phyloP scores from a whole-genome alignment of 352 stramenopile genomes.

The Pythium vanterpoolii region DNA sequence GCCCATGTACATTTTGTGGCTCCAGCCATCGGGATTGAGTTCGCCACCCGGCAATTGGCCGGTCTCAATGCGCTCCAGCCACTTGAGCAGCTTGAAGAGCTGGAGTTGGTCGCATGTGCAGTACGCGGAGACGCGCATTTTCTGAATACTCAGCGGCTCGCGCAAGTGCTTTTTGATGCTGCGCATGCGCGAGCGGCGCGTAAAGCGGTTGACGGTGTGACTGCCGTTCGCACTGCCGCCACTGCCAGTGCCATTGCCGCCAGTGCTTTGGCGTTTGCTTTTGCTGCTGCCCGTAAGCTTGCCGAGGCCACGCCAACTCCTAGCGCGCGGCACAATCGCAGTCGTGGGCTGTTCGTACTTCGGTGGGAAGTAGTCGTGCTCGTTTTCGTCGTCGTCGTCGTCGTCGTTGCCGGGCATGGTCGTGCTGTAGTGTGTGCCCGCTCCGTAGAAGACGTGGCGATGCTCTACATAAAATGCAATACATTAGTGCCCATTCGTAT shows the following conservation, averaged over 20 bases:
- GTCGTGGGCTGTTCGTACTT: slow-evolving; percentile 11
- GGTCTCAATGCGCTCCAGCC: slow-evolving; percentile 77
- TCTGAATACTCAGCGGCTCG: slow-evolving; percentile 63
- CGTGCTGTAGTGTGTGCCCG: slow-evolving; percentile 49
- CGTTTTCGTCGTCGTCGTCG: slow-evolving; percentile 28
- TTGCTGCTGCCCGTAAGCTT: slow-evolving; percentile 35
- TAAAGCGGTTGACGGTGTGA: slow-evolving; percentile 63
- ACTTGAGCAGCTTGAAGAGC: slow-evolving; percentile 87
- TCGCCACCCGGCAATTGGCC: slow-evolving; percentile 39
- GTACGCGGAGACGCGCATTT: slow-evolving; percentile 82
- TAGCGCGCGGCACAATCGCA: slow-evolving; percentile 43
- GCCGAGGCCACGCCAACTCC: slow-evolving; percentile 50
- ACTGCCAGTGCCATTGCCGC: slow-evolving; percentile 13
- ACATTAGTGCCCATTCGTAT: too few relatives aligned
- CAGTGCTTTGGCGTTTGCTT: slow-evolving; percentile 33
- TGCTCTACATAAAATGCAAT: slow-evolving; percentile 23
- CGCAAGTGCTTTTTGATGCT: slow-evolving; percentile 82
- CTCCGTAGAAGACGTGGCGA: slow-evolving; percentile 55
- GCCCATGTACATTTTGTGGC: slow-evolving; percentile 68
- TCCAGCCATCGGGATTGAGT: slow-evolving; percentile 32
- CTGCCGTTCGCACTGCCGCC: slow-evolving; percentile 9
- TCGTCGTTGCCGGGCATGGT: slow-evolving; percentile 39
- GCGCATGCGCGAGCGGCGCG: slow-evolving; percentile 73
- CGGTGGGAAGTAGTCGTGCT: slow-evolving; percentile 22
- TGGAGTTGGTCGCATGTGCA: slow-evolving; percentile 82